Conservation (phyloP, 768 basidiomycete species). For the Filobasidium floriforme region DNA sequence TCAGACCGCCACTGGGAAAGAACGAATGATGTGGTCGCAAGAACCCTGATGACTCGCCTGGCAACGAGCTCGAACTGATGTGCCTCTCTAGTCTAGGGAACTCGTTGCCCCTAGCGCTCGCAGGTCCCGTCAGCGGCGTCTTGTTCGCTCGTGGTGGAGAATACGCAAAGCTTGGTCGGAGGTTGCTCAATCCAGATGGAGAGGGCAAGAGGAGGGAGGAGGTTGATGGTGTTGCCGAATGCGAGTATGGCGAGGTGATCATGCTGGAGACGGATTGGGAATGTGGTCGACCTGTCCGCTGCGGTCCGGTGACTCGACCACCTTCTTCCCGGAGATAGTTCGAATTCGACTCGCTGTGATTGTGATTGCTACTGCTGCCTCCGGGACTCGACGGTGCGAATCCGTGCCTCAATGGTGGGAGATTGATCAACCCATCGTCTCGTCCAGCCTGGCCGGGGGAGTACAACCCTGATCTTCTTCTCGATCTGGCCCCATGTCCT, state of each 20-base stretch:
- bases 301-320: constrained; percentile 9
- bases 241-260: constrained; percentile 4
- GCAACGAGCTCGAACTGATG: background rate
- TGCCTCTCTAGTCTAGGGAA: background rate
- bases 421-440: background rate
- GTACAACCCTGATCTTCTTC: background rate
- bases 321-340: background rate
- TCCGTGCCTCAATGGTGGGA: background rate
- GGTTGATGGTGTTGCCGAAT: background rate
- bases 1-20: background rate
- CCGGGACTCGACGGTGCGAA: constrained; percentile 1
- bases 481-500: background rate
- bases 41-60: background rate
- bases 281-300: constrained; percentile 13
- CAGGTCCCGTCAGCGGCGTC: background rate
- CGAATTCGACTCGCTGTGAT: constrained; percentile 2
- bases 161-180: constrained; percentile 2
- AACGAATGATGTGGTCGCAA: background rate
- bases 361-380: background rate
- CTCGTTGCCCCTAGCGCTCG: background rate
- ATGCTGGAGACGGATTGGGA: constrained; percentile 20
- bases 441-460: background rate
- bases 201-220: background rate
- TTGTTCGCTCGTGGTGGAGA: background rate
- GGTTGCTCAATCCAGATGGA: background rate